Percentiles rank a stretch among this genome's conserved stretches.
Conservation (phyloP, 768 basidiomycete species). For the Xerocomellus chrysenteron region DNA sequence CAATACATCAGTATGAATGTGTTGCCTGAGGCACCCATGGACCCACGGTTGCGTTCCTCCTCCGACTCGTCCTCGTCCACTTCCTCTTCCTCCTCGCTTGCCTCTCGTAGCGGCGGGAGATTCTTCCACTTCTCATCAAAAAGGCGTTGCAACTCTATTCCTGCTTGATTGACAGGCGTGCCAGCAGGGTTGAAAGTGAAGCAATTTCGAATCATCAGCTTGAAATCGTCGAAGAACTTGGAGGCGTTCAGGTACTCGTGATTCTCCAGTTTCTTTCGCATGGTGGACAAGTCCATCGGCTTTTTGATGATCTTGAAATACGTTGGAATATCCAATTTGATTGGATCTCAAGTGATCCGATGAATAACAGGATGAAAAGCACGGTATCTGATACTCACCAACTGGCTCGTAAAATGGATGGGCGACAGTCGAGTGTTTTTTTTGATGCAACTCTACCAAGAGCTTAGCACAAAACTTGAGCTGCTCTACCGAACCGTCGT, state of each 20-base stretch:
- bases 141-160: conserved; percentile 76
- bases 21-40: background rate
- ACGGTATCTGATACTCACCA: conserved; percentile 54
- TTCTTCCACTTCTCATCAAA: conserved; percentile 93
- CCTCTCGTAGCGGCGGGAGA: conserved; percentile 60
- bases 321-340: conserved; percentile 73
- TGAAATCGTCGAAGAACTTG: conserved; percentile 88
- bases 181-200: conserved; percentile 88
- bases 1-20: conserved; percentile 9
- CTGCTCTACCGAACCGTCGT: conserved; percentile 76
- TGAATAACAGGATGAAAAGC: background rate
- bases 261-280: conserved; percentile 80
- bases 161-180: conserved; percentile 84
- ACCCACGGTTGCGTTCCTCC: conserved; percentile 66
- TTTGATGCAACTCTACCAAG: conserved; percentile 71
- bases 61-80: conserved; percentile 66
- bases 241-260: conserved; percentile 74
- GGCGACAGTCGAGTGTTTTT: conserved; percentile 71
- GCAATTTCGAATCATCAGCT: conserved; percentile 93
- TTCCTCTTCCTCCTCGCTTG: conserved; percentile 60
- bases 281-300: conserved; percentile 93
- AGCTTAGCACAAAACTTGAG: conserved; percentile 79
- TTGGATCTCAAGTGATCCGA: conserved; percentile 54
- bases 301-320: conserved; percentile 89
- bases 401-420: conserved; percentile 93